Evolutionary conservation across 2,329 filamentous ascomycete genomes (phyloP).

Genomic region (Pseudogymnoascus sp.): DNA sequence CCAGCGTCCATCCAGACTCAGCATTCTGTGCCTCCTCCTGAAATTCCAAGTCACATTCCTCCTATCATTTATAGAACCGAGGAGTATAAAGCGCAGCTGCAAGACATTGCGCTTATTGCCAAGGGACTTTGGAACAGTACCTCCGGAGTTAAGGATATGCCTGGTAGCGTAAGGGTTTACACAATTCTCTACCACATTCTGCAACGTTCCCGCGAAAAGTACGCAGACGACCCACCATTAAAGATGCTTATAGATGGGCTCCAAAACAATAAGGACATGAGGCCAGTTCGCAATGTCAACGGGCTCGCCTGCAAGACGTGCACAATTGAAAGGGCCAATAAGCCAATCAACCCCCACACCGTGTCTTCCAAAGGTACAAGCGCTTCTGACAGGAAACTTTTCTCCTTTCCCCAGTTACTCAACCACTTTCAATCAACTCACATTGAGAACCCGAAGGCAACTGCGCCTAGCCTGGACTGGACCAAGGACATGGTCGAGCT

Average conservation of each 20-base stretch:
- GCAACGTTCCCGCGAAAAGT: constrained; percentile 48
- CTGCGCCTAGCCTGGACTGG: constrained; percentile 40
- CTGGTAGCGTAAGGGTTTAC: constrained; percentile 53
- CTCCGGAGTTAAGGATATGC: constrained; percentile 51
- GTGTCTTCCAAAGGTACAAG: constrained; percentile 13
- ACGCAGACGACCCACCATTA: constrained; percentile 48
- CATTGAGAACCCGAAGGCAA: constrained; percentile 24
- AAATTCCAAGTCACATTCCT: constrained; percentile 15
- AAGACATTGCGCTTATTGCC: constrained; percentile 46
- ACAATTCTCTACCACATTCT: constrained; percentile 56
- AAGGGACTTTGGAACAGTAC: constrained; percentile 57
- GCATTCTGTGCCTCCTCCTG: constrained; percentile 12
- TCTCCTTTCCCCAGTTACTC: constrained; percentile 52
- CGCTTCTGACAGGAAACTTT: constrained; percentile 33
- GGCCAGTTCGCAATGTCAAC: constrained; percentile 45
- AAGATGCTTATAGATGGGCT: constrained; percentile 51
- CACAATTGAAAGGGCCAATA: constrained; percentile 30
- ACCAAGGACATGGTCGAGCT: constrained; percentile 53
- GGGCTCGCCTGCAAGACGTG: constrained; percentile 50
- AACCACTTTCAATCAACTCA: constrained; percentile 45
- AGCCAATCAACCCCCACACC: constrained; percentile 32
- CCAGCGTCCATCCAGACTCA: constrained; percentile 18
- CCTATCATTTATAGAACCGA: constrained; percentile 26
- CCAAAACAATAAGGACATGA: constrained; percentile 49
- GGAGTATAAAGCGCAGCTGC: constrained; percentile 40